phyloP scores from a whole-genome alignment of 345 rosid species.

The Gynandropsis gynandra region DNA sequence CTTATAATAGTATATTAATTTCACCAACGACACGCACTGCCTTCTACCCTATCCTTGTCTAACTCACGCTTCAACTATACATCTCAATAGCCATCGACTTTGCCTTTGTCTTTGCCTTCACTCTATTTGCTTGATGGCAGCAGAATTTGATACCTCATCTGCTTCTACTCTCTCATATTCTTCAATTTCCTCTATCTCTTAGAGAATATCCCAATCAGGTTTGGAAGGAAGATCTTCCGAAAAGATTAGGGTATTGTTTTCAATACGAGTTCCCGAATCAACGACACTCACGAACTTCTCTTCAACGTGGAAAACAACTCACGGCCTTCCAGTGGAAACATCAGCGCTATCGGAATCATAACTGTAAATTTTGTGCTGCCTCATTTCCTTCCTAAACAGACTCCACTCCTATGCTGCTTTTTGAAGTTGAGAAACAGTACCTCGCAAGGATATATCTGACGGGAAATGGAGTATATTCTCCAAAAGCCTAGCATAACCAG shows the following conservation, averaged over 20 bases:
- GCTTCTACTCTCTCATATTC: constrained; percentile 72
- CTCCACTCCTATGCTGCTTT: constrained; percentile 75
- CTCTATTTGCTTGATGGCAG: constrained; percentile 33
- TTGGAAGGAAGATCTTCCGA: constrained; percentile 51
- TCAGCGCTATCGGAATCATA: constrained; percentile 22
- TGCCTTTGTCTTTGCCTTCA: no score
- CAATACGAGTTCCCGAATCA: constrained; percentile 33
- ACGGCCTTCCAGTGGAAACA: constrained; percentile 29
- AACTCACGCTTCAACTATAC: no score
- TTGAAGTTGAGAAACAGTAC: constrained; percentile 48
- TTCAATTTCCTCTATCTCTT: constrained; percentile 53
- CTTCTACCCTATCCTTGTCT: no score
- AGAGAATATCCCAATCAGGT: constrained; percentile 61
- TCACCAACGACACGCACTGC: no score
- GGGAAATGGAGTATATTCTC: constrained; percentile 73
- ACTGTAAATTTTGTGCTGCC: constrained; percentile 28
- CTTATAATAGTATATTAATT: no score
- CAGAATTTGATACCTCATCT: constrained; percentile 66
- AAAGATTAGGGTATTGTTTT: constrained; percentile 33
- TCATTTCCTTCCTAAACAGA: constrained; percentile 40
- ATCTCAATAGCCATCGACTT: no score
- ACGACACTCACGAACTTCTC: constrained; percentile 40
- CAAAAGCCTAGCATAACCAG: constrained; percentile 66
- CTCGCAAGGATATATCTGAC: constrained; percentile 68
- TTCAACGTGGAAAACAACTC: constrained; percentile 55